phyloP scores from a whole-genome alignment of 2,329 filamentous ascomycete species.

The Coleophoma cylindrospora region DNA sequence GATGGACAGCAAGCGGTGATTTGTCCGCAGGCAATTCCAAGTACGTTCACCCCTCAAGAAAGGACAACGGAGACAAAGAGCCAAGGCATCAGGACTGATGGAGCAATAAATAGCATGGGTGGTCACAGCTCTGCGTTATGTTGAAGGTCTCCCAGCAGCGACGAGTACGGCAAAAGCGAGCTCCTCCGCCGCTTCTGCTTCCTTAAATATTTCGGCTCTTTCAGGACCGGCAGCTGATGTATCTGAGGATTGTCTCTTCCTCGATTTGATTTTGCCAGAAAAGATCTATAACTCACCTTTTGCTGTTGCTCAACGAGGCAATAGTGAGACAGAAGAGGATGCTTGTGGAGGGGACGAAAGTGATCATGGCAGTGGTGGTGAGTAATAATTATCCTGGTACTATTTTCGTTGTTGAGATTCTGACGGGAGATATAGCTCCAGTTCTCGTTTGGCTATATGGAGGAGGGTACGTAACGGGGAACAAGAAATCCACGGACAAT shows the following conservation, averaged over 20 bases:
- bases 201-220: neutral
- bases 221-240: neutral
- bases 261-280: slow-evolving; percentile 38
- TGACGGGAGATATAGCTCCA: slow-evolving; percentile 16
- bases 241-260: slow-evolving; percentile 38
- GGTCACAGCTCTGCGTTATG: slow-evolving; percentile 21
- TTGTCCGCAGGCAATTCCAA: slow-evolving; percentile 29
- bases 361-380: neutral
- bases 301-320: no score
- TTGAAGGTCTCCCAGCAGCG: slow-evolving; percentile 31
- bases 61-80: no score
- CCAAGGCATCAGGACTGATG: no score
- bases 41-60: no score
- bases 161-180: neutral
- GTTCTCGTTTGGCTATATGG: slow-evolving; percentile 44
- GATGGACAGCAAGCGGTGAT: slow-evolving; percentile 21
- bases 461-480: slow-evolving; percentile 34
- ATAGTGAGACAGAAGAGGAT: no score
- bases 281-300: slow-evolving; percentile 18
- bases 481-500: slow-evolving; percentile 27
- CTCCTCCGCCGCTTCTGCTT: neutral
- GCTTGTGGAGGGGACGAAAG: no score
- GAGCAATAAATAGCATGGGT: slow-evolving; percentile 22
- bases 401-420: neutral
- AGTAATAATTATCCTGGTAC: slow-evolving; percentile 10